phyloP scores from a whole-genome alignment of 306 rosid genomes.

The Quercus wislizeni region DNA sequence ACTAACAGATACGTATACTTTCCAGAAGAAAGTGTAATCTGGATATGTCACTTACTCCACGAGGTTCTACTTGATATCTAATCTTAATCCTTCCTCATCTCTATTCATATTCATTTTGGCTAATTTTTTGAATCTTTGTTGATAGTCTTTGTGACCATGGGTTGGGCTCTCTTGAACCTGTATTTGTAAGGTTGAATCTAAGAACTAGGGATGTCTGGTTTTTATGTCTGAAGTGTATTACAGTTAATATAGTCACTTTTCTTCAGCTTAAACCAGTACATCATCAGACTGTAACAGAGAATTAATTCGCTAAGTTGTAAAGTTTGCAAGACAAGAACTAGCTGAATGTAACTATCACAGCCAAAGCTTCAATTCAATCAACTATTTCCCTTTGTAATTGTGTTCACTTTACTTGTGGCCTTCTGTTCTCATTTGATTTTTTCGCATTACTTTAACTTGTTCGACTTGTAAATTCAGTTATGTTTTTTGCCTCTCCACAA shows the following conservation, averaged over 20 bases:
- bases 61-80: constrained; percentile 34
- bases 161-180: constrained; percentile 24
- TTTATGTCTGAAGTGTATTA: constrained; percentile 3
- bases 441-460: not conserved
- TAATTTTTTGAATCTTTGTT: constrained; percentile 29
- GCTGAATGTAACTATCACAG: constrained; percentile 15
- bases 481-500: too few species aligned
- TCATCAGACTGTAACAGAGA: not conserved
- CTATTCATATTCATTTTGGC: constrained; percentile 32
- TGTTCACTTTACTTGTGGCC: not conserved
- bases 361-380: constrained; percentile 6
- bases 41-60: constrained; percentile 25
- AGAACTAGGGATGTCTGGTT: constrained; percentile 18
- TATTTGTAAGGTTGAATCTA: constrained; percentile 11
- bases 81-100: constrained; percentile 32
- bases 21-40: constrained; percentile 20
- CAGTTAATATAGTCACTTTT: not conserved
- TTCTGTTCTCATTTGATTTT: not conserved
- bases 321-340: constrained; percentile 9
- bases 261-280: constrained; percentile 3
- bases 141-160: constrained; percentile 39
- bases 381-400: not conserved
- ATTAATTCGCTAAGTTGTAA: constrained; percentile 14
- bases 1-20: constrained; percentile 38
- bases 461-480: too few species aligned